phyloP scores from a whole-genome alignment of 176 grass and related monocot species.

The Canna indica region DNA sequence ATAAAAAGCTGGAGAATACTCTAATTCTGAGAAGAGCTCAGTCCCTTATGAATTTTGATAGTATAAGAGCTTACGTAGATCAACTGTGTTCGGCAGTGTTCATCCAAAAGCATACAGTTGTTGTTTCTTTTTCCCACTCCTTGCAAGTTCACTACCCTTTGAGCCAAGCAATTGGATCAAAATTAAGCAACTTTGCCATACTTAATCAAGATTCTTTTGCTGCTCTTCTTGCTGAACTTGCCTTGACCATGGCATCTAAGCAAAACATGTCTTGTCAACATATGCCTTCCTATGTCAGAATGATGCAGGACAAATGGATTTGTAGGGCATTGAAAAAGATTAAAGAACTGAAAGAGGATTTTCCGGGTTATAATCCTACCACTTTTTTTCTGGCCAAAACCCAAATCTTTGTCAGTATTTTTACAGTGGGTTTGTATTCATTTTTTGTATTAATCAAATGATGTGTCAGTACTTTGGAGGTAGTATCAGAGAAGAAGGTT shows the following conservation, averaged over 20 bases:
- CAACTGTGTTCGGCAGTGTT: no score
- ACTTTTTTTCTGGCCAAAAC: not conserved
- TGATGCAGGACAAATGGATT: conserved; percentile 58
- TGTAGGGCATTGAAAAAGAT: conserved; percentile 29
- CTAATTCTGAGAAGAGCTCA: no score
- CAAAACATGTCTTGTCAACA: not conserved
- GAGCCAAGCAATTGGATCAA: no score
- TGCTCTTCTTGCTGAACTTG: conserved; percentile 78
- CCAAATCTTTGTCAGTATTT: not conserved
- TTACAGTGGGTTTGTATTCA: not conserved
- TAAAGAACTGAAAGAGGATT: conserved; percentile 16
- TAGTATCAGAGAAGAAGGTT: not conserved
- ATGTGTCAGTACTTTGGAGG: not conserved
- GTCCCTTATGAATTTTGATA: no score
- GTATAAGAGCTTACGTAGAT: no score
- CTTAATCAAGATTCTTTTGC: no score
- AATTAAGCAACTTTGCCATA: no score
- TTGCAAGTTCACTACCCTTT: no score
- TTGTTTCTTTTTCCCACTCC: no score
- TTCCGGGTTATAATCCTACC: conserved; percentile 3
- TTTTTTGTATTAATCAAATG: not conserved
- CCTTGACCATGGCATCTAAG: conserved; percentile 7
- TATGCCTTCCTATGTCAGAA: conserved; percentile 18
- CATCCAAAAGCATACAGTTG: no score
- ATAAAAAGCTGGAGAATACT: no score